Conservation (phyloP, 1,284 basidiomycete genomes). For the Sporisorium exsertum region DNA sequence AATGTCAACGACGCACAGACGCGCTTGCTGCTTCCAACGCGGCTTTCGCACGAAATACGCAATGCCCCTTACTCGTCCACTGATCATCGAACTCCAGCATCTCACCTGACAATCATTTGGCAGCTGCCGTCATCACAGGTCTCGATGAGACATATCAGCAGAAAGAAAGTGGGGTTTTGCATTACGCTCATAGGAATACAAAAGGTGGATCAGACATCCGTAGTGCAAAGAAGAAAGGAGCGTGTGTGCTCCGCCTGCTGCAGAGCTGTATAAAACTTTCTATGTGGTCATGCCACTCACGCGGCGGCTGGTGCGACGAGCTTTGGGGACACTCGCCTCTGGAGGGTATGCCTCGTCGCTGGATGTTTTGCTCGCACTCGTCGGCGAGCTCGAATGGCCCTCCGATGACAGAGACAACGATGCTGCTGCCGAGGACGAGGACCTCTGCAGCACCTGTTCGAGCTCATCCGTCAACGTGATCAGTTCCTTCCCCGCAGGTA, state of each 20-base stretch:
- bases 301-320: slow-evolving; percentile 30
- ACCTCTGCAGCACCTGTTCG: slow-evolving; percentile 18
- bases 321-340: slow-evolving; percentile 6
- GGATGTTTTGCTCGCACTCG: slow-evolving; percentile 13
- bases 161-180: not conserved
- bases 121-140: no score
- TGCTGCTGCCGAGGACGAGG: slow-evolving; percentile 12
- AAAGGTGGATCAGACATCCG: not conserved
- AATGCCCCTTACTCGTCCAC: not conserved
- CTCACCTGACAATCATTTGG: not conserved
- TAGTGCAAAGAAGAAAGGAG: slow-evolving; percentile 1
- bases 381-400: slow-evolving; percentile 20
- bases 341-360: slow-evolving; percentile 7
- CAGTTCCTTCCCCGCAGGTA: slow-evolving; percentile 17
- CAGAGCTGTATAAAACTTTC: not conserved
- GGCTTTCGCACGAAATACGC: slow-evolving; percentile 14
- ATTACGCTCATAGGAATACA: not conserved
- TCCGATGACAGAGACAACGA: slow-evolving; percentile 21
- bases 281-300: slow-evolving; percentile 33
- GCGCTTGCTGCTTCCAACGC: not conserved
- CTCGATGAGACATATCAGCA: not conserved
- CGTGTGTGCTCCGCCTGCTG: no score
- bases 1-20: slow-evolving; percentile 11
- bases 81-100: not conserved
- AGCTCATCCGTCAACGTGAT: slow-evolving; percentile 18